Percentiles rank a stretch among this genome's conserved stretches.
Evolutionary conservation across 2,329 filamentous ascomycete species (phyloP).

Genomic region (Samsoniella hepiali): DNA sequence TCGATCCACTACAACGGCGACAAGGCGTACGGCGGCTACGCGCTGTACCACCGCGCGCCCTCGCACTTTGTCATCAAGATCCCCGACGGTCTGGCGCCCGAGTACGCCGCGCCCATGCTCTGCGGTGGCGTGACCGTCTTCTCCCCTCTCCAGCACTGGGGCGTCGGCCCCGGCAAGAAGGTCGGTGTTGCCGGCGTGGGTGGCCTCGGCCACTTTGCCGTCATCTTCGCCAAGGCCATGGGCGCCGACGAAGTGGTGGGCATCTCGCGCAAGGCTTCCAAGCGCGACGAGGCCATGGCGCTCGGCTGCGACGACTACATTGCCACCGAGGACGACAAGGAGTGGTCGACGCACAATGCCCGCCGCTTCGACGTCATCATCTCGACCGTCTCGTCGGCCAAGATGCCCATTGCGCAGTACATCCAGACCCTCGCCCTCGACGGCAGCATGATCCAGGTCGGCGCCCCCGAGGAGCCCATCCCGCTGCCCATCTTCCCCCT

Average conservation of each 20-base stretch:
- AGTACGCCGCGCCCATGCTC: slow-evolving; percentile 59
- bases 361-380: slow-evolving; percentile 56
- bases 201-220: slow-evolving; percentile 65
- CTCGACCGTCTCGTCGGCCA: slow-evolving; percentile 48
- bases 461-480: slow-evolving; percentile 50
- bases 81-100: slow-evolving; percentile 39
- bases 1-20: slow-evolving; percentile 29
- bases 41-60: slow-evolving; percentile 33
- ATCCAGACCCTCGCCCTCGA: slow-evolving; percentile 22
- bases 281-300: slow-evolving; percentile 52
- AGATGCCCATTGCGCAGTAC: slow-evolving; percentile 61
- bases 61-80: slow-evolving; percentile 50
- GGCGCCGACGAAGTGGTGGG: slow-evolving; percentile 60
- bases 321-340: slow-evolving; percentile 44
- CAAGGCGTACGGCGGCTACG: slow-evolving; percentile 49
- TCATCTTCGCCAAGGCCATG: slow-evolving; percentile 66
- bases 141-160: slow-evolving; percentile 59
- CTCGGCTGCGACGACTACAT: slow-evolving; percentile 55
- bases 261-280: slow-evolving; percentile 52
- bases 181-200: slow-evolving; percentile 67
- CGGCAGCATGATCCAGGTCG: slow-evolving; percentile 27
- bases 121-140: slow-evolving; percentile 69
- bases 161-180: slow-evolving; percentile 62
- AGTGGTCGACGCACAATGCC: slow-evolving; percentile 52
- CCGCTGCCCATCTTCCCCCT: slow-evolving; percentile 51